Evolutionary conservation across 139 green algal genomes (phyloP).

Genomic region (Picochlorum sp.): DNA sequence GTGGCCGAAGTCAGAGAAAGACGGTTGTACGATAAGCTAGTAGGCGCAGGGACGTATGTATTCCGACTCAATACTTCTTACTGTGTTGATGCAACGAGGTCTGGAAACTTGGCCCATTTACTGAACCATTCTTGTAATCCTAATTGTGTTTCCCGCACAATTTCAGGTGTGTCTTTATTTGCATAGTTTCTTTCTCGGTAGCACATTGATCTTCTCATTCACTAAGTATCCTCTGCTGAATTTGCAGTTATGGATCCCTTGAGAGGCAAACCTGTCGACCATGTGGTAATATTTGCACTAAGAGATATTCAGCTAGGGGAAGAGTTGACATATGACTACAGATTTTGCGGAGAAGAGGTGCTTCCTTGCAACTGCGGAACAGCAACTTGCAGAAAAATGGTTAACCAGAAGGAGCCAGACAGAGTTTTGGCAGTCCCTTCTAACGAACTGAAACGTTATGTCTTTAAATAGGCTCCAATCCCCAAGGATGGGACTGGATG

Average conservation of each 20-base stretch:
- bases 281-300: conserved; percentile 65
- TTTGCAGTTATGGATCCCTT: too few relatives aligned
- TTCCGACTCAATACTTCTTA: conserved; percentile 47
- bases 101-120: conserved; percentile 72
- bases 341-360: conserved; percentile 33
- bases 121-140: conserved; percentile 87
- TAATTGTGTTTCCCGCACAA: conserved; percentile 59
- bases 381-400: conserved; percentile 30
- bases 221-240: not conserved
- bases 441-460: too few relatives aligned
- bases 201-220: not conserved
- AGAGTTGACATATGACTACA: conserved; percentile 53
- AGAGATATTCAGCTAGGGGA: conserved; percentile 24
- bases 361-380: conserved; percentile 71
- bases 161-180: conserved; percentile 28
- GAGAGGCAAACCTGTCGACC: conserved; percentile 22
- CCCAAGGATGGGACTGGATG: too few relatives aligned
- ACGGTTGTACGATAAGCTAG: conserved; percentile 53
- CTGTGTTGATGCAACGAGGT: conserved; percentile 54
- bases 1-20: conserved; percentile 51
- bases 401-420: conserved; percentile 1
- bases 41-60: conserved; percentile 82
- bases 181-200: too few relatives aligned
- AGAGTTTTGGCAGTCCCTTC: too few relatives aligned
- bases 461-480: too few relatives aligned